A percentile compares a stretch with the other conserved stretches of the same genome.
Evolutionary conservation across 352 stramenopile genomes (phyloP).

Genomic region (Phytophthora melonis): DNA sequence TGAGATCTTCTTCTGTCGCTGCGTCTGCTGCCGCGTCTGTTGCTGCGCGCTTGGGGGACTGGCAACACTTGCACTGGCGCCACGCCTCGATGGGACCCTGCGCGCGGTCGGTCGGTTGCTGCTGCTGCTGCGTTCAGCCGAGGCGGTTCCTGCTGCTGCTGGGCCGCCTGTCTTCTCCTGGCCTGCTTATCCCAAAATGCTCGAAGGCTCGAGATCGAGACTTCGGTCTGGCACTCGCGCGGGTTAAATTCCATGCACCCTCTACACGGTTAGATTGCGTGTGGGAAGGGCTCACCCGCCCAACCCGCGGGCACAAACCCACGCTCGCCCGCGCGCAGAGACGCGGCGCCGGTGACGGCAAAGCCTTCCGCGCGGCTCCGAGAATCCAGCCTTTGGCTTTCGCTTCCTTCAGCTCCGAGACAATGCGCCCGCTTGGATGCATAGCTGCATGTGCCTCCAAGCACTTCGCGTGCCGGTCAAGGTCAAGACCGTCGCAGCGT

Average conservation of each 20-base stretch:
- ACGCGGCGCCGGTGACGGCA: neutral
- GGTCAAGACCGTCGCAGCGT: neutral
- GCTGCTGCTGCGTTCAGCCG: conserved; percentile 28
- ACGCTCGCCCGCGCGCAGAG: neutral
- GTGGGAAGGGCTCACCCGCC: neutral
- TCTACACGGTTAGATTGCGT: conserved; percentile 15
- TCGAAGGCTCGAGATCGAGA: neutral
- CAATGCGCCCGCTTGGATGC: no score
- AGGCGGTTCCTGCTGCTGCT: conserved; percentile 26
- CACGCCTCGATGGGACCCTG: conserved; percentile 20
- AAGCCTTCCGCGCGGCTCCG: neutral
- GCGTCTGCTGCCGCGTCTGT: neutral
- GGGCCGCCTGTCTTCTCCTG: conserved; percentile 37
- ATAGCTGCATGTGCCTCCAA: no score
- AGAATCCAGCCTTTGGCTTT: neutral
- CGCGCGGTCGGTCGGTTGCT: conserved; percentile 14
- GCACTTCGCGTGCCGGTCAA: no score
- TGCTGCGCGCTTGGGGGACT: conserved; percentile 13
- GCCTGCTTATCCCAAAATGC: conserved; percentile 29
- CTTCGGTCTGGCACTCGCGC: conserved; percentile 15
- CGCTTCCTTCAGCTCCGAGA: no score
- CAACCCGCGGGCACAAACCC: conserved; percentile 13
- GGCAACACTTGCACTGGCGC: conserved; percentile 29
- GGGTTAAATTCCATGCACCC: conserved; percentile 27
- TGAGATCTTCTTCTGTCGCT: neutral